Evolutionary conservation across 352 stramenopile species (phyloP).

Genomic region (Phytopythium sindhum): DNA sequence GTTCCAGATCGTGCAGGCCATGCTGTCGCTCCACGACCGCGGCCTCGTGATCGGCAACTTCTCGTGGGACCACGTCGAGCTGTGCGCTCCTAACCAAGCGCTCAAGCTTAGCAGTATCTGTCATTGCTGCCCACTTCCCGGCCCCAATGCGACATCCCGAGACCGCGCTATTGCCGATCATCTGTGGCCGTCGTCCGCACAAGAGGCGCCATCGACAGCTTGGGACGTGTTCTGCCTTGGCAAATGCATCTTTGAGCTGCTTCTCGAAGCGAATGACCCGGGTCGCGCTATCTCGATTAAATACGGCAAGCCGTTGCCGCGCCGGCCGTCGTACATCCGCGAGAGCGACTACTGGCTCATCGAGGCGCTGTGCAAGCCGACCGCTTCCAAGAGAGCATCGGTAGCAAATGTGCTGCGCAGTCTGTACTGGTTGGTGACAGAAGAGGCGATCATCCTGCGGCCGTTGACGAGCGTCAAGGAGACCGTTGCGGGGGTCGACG

Average conservation of each 20-base stretch:
- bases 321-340: not conserved
- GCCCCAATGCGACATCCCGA: not conserved
- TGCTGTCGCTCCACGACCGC: conserved; percentile 2
- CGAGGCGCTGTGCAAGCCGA: not conserved
- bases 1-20: conserved; percentile 2
- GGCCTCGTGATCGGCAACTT: conserved; percentile 3
- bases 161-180: not conserved
- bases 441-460: conserved; percentile 2
- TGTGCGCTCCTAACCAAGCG: not conserved
- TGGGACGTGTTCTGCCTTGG: conserved; percentile 3
- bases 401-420: conserved; percentile 1
- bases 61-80: conserved; percentile 5
- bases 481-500: not conserved
- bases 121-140: not conserved
- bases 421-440: conserved; percentile 3
- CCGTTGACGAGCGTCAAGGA: conserved; percentile 3
- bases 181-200: not conserved
- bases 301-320: conserved; percentile 3
- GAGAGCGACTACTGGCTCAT: conserved; percentile 4
- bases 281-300: not conserved
- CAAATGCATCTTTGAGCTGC: conserved; percentile 6
- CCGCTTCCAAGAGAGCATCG: not conserved
- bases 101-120: conserved; percentile 2
- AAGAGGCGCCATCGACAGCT: not conserved
- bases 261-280: conserved; percentile 5